Base-by-base conservation (phyloP, 495 filamentous ascomycete genomes). In the Aspergillus incahuasiensis region DNA sequence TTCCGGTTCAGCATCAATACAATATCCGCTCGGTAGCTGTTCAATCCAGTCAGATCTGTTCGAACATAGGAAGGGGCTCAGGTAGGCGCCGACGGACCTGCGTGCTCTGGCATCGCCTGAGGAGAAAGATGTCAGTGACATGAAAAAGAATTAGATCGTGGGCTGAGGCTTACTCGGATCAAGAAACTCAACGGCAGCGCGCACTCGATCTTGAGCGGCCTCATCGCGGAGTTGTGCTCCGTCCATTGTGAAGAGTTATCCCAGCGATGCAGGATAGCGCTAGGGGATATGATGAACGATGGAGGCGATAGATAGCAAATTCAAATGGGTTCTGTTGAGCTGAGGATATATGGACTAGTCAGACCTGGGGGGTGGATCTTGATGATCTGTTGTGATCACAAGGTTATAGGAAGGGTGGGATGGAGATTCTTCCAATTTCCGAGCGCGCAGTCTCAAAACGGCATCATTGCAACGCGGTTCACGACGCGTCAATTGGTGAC, bases 1-100 rank as follows among this genome's bases (percentile, higher is more conserved):
- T 87, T 88, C 61, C 90, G 88, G 68, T 95, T 91, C 41, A 97
- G 81, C 92, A 97, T 97, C 64, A 92, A 75, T 56, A 95, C 84
- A 67, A 94, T 91, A 63, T 92, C 90, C 42, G 89, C 82, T 66
- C 89, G 82, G 72, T 94, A 94, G 62, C 82, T 84, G 30, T 60
- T 60, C 25, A 19, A 52, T 13, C 28, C 12, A 6, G 63, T 72
- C 42, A 68, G 65, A 54, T 42, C 42, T 15, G 28, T 32, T n/a
- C 22, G 32, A 19, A 35, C n/a, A 25, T 46, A 40, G 22, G 51
- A 48, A 22, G 45, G 34, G 9, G 13, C 22, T 40, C 47, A 24
- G 9, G 15, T 43, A 20, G 30, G 16, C 19, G 22, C 45, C 35
- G 20, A 71, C 73, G 54, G 60, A 80, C 78, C 86, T 90, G 65